A percentile compares a stretch with the other conserved stretches of the same genome.
Evolutionary conservation across 108 stramenopile genomes (phyloP).

Genomic region (Phaeodactylum tricornutum): DNA sequence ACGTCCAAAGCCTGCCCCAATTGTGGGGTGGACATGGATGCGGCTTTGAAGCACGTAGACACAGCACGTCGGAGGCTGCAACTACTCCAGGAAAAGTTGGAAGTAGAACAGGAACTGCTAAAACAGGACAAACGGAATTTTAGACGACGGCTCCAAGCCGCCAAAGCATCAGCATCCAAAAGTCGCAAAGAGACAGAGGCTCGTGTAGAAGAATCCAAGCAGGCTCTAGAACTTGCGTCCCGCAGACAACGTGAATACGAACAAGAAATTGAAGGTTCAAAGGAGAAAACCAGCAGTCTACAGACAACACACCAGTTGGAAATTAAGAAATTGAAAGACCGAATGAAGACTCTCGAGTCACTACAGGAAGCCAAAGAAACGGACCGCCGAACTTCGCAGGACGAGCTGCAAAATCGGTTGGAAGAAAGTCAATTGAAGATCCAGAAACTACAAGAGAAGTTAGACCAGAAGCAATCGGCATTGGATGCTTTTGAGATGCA

Average conservation of each 20-base stretch:
- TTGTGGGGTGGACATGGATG: background rate
- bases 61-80: conserved; percentile 1
- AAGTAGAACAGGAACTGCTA: conserved; percentile 5
- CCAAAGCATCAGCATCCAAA: conserved; percentile 8
- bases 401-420: background rate
- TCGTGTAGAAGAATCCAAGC: too few relatives aligned
- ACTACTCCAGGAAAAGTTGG: conserved; percentile 10
- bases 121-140: conserved; percentile 10
- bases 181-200: too few relatives aligned
- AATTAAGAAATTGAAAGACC: too few relatives aligned
- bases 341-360: background rate
- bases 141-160: background rate
- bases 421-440: conserved; percentile 5
- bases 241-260: too few relatives aligned
- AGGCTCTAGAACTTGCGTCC: too few relatives aligned
- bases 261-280: too few relatives aligned
- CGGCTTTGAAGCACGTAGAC: conserved; percentile 4
- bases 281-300: too few relatives aligned
- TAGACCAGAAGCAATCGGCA: conserved; percentile 2
- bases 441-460: conserved; percentile 1
- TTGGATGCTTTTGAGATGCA: conserved; percentile 1
- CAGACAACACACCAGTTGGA: too few relatives aligned
- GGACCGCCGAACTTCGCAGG: background rate
- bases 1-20: background rate
- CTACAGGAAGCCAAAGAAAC: background rate